phyloP scores from a whole-genome alignment of 169 alveolate species.

The Cryptosporidium canis region DNA sequence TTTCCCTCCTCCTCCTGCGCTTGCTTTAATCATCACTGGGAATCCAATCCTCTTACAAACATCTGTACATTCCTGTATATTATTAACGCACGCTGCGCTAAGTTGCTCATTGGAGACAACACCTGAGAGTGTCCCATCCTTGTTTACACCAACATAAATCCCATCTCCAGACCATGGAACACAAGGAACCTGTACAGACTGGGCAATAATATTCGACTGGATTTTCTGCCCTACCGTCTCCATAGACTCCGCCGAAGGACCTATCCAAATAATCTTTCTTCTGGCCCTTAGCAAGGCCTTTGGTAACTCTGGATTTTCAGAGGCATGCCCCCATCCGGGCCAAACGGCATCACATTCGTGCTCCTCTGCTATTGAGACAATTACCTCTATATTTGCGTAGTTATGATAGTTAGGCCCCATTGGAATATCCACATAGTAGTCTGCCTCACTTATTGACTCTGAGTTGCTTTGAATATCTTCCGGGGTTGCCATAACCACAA shows the following conservation, averaged over 20 bases:
- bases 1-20: slow-evolving; percentile 97
- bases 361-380: slow-evolving; percentile 79
- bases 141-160: slow-evolving; percentile 72
- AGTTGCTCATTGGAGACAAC: slow-evolving; percentile 69
- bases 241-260: slow-evolving; percentile 89
- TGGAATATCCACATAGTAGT: slow-evolving; percentile 80
- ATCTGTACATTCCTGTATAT: slow-evolving; percentile 83
- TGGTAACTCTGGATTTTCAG: slow-evolving; percentile 90
- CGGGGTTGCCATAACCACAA: slow-evolving; percentile 84
- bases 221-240: slow-evolving; percentile 93
- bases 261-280: slow-evolving; percentile 87
- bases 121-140: slow-evolving; percentile 57
- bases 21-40: slow-evolving; percentile 95
- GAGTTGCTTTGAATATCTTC: slow-evolving; percentile 83
- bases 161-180: slow-evolving; percentile 92
- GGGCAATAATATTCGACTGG: slow-evolving; percentile 91
- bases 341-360: slow-evolving; percentile 91
- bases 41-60: slow-evolving; percentile 90
- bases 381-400: slow-evolving; percentile 81
- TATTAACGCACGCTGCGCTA: slow-evolving; percentile 74
- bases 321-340: slow-evolving; percentile 97
- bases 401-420: slow-evolving; percentile 82
- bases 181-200: slow-evolving; percentile 88
- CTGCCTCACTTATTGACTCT: slow-evolving; percentile 80
- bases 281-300: slow-evolving; percentile 80